Evolutionary conservation across 2,329 filamentous ascomycete species (phyloP).

Genomic region (Ophiostoma australiae): DNA sequence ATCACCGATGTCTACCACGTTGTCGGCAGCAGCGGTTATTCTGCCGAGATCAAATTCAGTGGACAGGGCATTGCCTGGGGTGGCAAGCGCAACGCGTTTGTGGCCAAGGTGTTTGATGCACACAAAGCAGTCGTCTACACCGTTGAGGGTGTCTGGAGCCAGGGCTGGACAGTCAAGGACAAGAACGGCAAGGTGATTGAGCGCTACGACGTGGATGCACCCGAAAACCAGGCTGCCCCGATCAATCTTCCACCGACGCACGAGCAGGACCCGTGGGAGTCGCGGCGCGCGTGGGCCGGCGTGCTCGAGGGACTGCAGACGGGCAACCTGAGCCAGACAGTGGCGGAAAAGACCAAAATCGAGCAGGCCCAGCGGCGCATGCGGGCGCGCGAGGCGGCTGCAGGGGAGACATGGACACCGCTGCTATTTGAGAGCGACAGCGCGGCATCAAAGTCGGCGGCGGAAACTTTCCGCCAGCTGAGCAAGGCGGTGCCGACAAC

Average conservation of each 20-base stretch:
- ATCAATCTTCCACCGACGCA: slow-evolving; percentile 49
- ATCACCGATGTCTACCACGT: slow-evolving; percentile 44
- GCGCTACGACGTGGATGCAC: slow-evolving; percentile 36
- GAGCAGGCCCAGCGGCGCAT: slow-evolving; percentile 76
- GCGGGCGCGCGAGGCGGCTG: slow-evolving; percentile 60
- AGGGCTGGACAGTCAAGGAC: slow-evolving; percentile 39
- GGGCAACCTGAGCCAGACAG: slow-evolving; percentile 69
- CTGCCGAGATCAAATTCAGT: slow-evolving; percentile 45
- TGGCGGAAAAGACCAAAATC: slow-evolving; percentile 69
- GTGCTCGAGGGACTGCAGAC: slow-evolving; percentile 67
- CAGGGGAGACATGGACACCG: slow-evolving; percentile 41
- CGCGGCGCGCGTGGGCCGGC: slow-evolving; percentile 71
- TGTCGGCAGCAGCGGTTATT: slow-evolving; percentile 42
- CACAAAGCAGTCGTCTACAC: slow-evolving; percentile 38
- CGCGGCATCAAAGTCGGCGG: not conserved
- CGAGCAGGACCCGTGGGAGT: slow-evolving; percentile 74
- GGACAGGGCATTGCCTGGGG: slow-evolving; percentile 42
- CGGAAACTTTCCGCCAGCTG: not conserved
- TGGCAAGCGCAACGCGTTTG: slow-evolving; percentile 45
- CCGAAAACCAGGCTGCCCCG: slow-evolving; percentile 33
- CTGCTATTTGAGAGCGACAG: slow-evolving; percentile 34
- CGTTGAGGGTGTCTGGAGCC: slow-evolving; percentile 42
- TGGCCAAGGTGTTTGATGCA: slow-evolving; percentile 40
- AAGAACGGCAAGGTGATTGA: slow-evolving; percentile 35
- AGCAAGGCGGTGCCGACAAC: slow-evolving; percentile 25